Conservation (phyloP, 352 stramenopile species). For the Phytophthora parvispora region DNA sequence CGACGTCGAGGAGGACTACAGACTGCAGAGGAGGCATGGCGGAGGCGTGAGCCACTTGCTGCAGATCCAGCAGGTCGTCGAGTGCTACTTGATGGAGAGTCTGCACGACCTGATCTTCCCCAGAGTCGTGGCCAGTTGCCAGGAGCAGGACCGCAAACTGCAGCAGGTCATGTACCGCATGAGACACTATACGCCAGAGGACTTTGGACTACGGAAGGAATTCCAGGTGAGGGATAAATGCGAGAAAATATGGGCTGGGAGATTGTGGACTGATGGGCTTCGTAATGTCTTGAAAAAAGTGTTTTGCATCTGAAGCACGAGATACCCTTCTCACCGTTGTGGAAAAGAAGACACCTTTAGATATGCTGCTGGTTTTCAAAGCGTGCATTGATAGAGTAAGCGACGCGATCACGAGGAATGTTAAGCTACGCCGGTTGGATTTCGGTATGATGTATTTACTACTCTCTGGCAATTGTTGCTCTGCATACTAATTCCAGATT, state of each 20-base stretch:
- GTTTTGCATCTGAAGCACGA: conserved; percentile 49
- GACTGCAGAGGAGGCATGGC: conserved; percentile 20
- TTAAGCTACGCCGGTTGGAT: conserved; percentile 61
- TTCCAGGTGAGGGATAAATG: conserved; percentile 57
- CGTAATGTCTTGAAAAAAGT: conserved; percentile 30
- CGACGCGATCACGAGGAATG: conserved; percentile 60
- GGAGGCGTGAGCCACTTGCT: conserved; percentile 51
- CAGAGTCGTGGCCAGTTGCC: conserved; percentile 53
- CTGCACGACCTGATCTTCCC: conserved; percentile 71
- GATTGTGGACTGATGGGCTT: not conserved
- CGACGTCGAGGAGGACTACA: conserved; percentile 38
- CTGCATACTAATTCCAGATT: not conserved
- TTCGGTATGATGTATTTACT: conserved; percentile 42
- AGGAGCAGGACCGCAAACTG: conserved; percentile 59
- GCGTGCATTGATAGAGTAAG: conserved; percentile 70
- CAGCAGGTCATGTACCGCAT: conserved; percentile 54
- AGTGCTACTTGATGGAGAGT: conserved; percentile 86
- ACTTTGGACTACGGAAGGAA: conserved; percentile 78
- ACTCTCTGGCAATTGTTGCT: not conserved
- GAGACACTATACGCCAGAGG: conserved; percentile 66
- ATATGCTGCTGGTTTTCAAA: conserved; percentile 84
- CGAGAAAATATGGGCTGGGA: not conserved
- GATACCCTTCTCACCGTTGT: conserved; percentile 46
- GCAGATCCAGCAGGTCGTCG: conserved; percentile 82
- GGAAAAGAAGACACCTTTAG: conserved; percentile 69